Conservation (phyloP, 371 early-diverging fungal species). For the Smittium culicis region DNA sequence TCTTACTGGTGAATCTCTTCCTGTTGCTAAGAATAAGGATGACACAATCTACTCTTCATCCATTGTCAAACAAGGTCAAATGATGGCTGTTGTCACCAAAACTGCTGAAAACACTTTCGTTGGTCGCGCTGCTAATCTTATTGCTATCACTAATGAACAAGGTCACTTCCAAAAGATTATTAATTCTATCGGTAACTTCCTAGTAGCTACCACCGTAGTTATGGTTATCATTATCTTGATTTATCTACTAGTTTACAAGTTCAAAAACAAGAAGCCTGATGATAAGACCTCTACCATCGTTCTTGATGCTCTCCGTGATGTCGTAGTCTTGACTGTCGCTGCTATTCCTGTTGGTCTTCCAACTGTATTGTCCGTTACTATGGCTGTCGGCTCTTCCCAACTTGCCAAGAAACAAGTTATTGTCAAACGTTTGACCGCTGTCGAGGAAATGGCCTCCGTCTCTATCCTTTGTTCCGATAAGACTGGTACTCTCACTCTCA, state of each 20-base stretch:
- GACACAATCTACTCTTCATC: slow-evolving; percentile 72
- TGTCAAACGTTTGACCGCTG: slow-evolving; percentile 84
- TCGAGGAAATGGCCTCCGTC: slow-evolving; percentile 89
- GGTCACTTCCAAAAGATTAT: slow-evolving; percentile 84
- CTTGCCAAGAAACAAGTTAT: slow-evolving; percentile 86
- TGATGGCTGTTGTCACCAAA: slow-evolving; percentile 67
- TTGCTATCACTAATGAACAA: slow-evolving; percentile 64
- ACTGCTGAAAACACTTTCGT: slow-evolving; percentile 83
- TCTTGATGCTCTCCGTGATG: slow-evolving; percentile 52
- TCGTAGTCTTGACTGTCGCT: slow-evolving; percentile 84
- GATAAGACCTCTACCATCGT: slow-evolving; percentile 25
- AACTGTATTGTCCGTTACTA: slow-evolving; percentile 91
- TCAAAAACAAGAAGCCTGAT: not conserved
- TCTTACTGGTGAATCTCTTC: slow-evolving; percentile 85
- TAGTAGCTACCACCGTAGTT: slow-evolving; percentile 62
- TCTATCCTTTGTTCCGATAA: slow-evolving; percentile 91
- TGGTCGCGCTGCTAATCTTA: slow-evolving; percentile 80
- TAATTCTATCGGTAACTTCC: slow-evolving; percentile 82
- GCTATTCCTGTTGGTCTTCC: slow-evolving; percentile 95
- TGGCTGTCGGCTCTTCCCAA: slow-evolving; percentile 89
- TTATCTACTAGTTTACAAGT: slow-evolving; percentile 42
- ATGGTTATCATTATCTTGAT: slow-evolving; percentile 72
- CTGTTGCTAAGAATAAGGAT: slow-evolving; percentile 66
- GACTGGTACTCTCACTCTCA: slow-evolving; percentile 93
- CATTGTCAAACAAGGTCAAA: slow-evolving; percentile 71